phyloP scores from a whole-genome alignment of 208 protist genomes.

The Borovskyia barvae region DNA sequence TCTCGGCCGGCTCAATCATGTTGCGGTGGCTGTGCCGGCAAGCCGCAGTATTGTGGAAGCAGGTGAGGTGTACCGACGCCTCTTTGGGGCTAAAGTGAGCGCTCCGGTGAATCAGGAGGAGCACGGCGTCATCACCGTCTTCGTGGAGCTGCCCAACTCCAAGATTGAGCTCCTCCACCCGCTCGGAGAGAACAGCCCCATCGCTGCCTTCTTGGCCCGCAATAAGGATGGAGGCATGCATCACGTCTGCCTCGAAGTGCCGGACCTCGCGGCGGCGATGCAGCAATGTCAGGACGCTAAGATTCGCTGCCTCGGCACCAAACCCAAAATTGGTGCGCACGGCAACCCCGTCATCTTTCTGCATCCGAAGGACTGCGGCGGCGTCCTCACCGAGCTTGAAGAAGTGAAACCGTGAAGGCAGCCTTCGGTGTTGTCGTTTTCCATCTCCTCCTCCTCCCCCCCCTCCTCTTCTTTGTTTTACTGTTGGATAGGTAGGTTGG shows the following conservation, averaged over 20 bases:
- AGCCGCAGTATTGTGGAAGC: conserved; percentile 49
- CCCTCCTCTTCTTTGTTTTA: not conserved
- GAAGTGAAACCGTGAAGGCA: conserved; percentile 34
- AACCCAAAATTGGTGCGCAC: conserved; percentile 93
- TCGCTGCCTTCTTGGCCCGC: conserved; percentile 88
- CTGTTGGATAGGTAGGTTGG: not conserved
- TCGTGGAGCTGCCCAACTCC: conserved; percentile 88
- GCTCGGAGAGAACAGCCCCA: conserved; percentile 85
- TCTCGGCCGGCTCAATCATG: conserved; percentile 92
- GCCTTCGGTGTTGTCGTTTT: too few relatives aligned
- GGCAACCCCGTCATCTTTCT: conserved; percentile 93
- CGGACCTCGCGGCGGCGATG: conserved; percentile 54
- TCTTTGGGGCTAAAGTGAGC: conserved; percentile 76
- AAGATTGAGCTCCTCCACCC: conserved; percentile 93
- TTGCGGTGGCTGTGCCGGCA: conserved; percentile 92
- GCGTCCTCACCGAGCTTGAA: conserved; percentile 93
- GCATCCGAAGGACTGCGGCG: conserved; percentile 90
- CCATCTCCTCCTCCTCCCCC: too few relatives aligned
- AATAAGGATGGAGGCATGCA: conserved; percentile 92
- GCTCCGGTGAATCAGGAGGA: conserved; percentile 72
- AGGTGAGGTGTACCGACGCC: conserved; percentile 69
- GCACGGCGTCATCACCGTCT: conserved; percentile 93
- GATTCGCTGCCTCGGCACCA: conserved; percentile 68
- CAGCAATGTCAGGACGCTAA: conserved; percentile 47
- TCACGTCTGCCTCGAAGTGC: conserved; percentile 93